Evolutionary conservation across 2,329 filamentous ascomycete genomes (phyloP), one percentile per base, ranked within the genome.

Genomic region (Graphiopsis chlorocephala): DNA sequence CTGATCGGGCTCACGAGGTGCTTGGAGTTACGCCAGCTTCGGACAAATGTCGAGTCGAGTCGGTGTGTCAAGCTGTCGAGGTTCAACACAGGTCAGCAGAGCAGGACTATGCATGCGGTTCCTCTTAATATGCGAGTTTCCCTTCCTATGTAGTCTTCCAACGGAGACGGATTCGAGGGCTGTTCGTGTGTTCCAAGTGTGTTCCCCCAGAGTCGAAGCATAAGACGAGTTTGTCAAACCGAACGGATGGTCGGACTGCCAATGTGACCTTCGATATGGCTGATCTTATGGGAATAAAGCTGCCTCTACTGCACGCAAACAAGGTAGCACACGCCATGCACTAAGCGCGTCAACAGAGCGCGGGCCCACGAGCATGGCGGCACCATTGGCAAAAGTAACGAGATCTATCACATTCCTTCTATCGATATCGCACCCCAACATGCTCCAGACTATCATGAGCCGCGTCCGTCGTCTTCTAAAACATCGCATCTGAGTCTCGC

Each of bases 381-480:
- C 23, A 58, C 55, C 33, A 58, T 58, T 35, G 55, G 15, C 35
- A 23, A 42, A 38, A 58, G 55, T 35, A 28, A 58, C 38, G 10
- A n/a, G 29, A 58, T 58, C 55, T 38, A 45, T 58, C 55, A 58
- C 31, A 58, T 58, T 58, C 26, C 33, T 26, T 23, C 26, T 14
- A n/a, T 29, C 35, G 29, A 50, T 31, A 35, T 45, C 53, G 52
- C n/a, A 8, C 33, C 52, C n/a, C 48, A 20, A 64, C 26, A 15
- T 26, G 50, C 62, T 38, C 28, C n/a, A 31, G 7, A 53, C 28
- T 11, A 45, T 45, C 38, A n/a, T n/a, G 26, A 31, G 14, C 50
- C 50, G 10, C 12, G 15, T 29, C 50, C 28, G n/a, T n/a, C 50
- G 50, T 50, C 55, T n/a, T 52, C 23, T 20, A 10, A 17, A 11